Evolutionary conservation across 2,329 filamentous ascomycete species (phyloP).

Genomic region (Ilyonectria mors-panacis): DNA sequence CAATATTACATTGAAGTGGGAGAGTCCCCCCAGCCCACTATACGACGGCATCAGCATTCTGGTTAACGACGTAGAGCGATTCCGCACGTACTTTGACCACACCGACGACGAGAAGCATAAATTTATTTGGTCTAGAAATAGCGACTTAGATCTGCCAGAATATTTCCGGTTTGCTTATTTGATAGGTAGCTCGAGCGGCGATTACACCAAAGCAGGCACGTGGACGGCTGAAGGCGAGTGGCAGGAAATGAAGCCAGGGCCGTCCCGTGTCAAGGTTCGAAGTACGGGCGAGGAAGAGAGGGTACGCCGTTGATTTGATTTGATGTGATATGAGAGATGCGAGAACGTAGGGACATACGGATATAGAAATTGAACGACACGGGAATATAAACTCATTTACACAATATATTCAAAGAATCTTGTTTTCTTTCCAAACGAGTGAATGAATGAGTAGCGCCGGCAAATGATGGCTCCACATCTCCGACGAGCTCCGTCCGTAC

Average conservation of each 20-base stretch:
- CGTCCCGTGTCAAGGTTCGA: slow-evolving; percentile 61
- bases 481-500: slow-evolving; percentile 13
- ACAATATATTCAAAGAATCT: not conserved
- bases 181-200: slow-evolving; percentile 73
- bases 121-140: slow-evolving; percentile 74
- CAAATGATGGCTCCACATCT: slow-evolving; percentile 20
- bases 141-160: slow-evolving; percentile 66
- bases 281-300: slow-evolving; percentile 43
- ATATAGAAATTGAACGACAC: slow-evolving; percentile 17
- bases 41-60: slow-evolving; percentile 85
- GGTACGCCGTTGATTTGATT: slow-evolving; percentile 33
- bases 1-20: slow-evolving; percentile 76
- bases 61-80: slow-evolving; percentile 89
- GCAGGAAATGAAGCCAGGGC: slow-evolving; percentile 75
- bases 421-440: not conserved
- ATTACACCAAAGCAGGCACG: slow-evolving; percentile 82
- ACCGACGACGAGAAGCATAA: slow-evolving; percentile 58
- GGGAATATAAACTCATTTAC: slow-evolving; percentile 4
- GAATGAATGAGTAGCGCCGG: not conserved
- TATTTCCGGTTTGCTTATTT: slow-evolving; percentile 86
- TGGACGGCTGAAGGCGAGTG: slow-evolving; percentile 78
- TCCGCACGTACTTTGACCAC: slow-evolving; percentile 78
- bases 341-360: slow-evolving; percentile 7
- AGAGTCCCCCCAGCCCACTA: slow-evolving; percentile 58
- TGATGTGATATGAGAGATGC: slow-evolving; percentile 5